Conservation (phyloP, 169 alveolate genomes). For the Blepharisma undulans region DNA sequence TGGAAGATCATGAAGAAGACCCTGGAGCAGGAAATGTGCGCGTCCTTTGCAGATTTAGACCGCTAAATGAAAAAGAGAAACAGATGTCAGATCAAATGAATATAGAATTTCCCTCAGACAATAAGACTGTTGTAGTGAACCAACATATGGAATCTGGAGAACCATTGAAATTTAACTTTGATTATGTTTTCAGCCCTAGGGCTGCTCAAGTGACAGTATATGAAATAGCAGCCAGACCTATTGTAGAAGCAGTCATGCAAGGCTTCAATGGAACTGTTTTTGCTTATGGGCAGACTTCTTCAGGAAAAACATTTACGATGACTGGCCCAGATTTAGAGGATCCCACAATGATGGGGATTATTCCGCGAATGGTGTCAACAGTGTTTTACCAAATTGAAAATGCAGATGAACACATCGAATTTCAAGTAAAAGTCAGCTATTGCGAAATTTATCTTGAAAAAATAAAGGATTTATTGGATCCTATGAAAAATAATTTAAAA, state of each 20-base stretch:
- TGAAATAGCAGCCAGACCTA: constrained; percentile 75
- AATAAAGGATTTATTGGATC: constrained; percentile 80
- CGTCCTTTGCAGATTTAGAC: constrained; percentile 88
- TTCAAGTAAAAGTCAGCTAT: constrained; percentile 80
- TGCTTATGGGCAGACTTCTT: constrained; percentile 88
- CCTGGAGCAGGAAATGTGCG: constrained; percentile 63
- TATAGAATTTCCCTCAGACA: not conserved
- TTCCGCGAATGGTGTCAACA: constrained; percentile 87
- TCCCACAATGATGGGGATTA: constrained; percentile 70
- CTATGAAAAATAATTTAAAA: constrained; percentile 70
- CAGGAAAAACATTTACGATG: constrained; percentile 89
- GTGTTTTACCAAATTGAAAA: constrained; percentile 71
- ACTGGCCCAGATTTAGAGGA: constrained; percentile 73
- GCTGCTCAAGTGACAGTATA: constrained; percentile 75
- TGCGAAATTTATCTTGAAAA: constrained; percentile 90
- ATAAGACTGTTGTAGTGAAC: not conserved
- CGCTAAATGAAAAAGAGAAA: constrained; percentile 82
- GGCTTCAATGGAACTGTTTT: constrained; percentile 90
- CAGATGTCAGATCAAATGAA: not conserved
- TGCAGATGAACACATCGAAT: constrained; percentile 78
- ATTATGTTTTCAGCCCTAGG: constrained; percentile 67
- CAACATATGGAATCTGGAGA: not conserved
- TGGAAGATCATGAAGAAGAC: constrained; percentile 18
- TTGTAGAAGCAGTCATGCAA: constrained; percentile 76
- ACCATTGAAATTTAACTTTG: constrained; percentile 55